Conservation (phyloP, 306 rosid genomes). For the Cicer yamashitae region DNA sequence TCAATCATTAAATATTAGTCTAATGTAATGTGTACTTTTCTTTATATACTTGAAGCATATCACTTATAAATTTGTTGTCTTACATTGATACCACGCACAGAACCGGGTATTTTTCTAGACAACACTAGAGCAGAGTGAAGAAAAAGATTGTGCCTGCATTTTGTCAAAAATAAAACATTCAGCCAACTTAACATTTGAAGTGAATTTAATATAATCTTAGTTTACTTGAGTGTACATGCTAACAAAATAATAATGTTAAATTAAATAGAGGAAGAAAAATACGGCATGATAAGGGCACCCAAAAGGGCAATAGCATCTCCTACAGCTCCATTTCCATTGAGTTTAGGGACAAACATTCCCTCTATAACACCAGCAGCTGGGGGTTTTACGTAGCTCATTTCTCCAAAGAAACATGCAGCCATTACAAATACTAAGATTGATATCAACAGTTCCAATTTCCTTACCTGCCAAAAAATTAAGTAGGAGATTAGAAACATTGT, state of each 20-base stretch:
- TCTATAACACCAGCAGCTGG: constrained; percentile 50
- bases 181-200: not conserved
- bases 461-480: constrained; percentile 46
- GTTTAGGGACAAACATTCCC: constrained; percentile 77
- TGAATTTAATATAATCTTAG: not conserved
- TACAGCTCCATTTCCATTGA: constrained; percentile 66
- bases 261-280: constrained; percentile 27
- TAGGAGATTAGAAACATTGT: not conserved
- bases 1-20: constrained; percentile 2
- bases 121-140: constrained; percentile 95
- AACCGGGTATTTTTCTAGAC: constrained; percentile 72
- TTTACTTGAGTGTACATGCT: no score
- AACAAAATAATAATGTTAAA: no score
- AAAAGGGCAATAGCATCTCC: constrained; percentile 87
- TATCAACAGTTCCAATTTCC: constrained; percentile 82
- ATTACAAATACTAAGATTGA: constrained; percentile 62
- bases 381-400: constrained; percentile 82
- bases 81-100: constrained; percentile 84
- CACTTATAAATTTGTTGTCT: constrained; percentile 25
- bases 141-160: constrained; percentile 87
- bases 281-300: constrained; percentile 97
- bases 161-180: not conserved
- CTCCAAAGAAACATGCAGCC: constrained; percentile 93
- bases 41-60: not conserved
- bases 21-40: not conserved